Evolutionary conservation across 805 yeast genomes (phyloP).

Genomic region (Nakazawaea holstii): DNA sequence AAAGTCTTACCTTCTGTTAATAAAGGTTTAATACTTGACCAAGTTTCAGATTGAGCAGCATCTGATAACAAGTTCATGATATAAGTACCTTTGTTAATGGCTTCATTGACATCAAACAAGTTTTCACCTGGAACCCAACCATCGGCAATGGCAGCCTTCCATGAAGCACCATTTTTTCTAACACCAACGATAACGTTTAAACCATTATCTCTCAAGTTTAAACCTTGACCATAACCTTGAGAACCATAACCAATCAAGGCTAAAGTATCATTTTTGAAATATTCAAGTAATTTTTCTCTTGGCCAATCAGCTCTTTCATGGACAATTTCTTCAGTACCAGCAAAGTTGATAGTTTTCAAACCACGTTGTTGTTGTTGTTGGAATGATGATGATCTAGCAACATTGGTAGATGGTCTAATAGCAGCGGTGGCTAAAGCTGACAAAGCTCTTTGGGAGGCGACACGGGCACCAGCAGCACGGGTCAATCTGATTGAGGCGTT

Average conservation of each 20-base stretch:
- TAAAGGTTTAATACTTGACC: constrained; percentile 82
- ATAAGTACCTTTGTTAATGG: constrained; percentile 85
- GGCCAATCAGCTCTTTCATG: constrained; percentile 99
- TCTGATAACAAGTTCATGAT: constrained; percentile 98
- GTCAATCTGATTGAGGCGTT: constrained; percentile 44
- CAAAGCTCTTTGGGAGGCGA: constrained; percentile 56
- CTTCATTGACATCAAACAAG: constrained; percentile 92
- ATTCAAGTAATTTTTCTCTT: constrained; percentile 88
- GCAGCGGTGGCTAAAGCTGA: constrained; percentile 39
- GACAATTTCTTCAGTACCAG: constrained; percentile 90
- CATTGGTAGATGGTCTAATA: constrained; percentile 35
- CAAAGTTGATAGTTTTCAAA: constrained; percentile 93
- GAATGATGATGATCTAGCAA: constrained; percentile 45
- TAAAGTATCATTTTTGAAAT: constrained; percentile 96
- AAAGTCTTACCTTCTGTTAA: constrained; percentile 96
- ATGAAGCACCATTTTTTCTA: constrained; percentile 96
- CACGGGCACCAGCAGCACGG: constrained; percentile 36
- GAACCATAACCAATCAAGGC: constrained; percentile 99
- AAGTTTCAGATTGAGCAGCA: constrained; percentile 99
- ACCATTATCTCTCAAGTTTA: constrained; percentile 98
- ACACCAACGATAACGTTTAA: constrained; percentile 97
- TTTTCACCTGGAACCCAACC: constrained; percentile 99
- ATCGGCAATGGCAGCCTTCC: constrained; percentile 99
- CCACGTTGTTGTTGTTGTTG: constrained; percentile 50
- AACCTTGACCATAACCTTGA: constrained; percentile 99